These are phyloP conservation scores for Acanthamoeba triangularis DNA, from an alignment of 208 protist species.

Conservation along the genomic window DNA sequence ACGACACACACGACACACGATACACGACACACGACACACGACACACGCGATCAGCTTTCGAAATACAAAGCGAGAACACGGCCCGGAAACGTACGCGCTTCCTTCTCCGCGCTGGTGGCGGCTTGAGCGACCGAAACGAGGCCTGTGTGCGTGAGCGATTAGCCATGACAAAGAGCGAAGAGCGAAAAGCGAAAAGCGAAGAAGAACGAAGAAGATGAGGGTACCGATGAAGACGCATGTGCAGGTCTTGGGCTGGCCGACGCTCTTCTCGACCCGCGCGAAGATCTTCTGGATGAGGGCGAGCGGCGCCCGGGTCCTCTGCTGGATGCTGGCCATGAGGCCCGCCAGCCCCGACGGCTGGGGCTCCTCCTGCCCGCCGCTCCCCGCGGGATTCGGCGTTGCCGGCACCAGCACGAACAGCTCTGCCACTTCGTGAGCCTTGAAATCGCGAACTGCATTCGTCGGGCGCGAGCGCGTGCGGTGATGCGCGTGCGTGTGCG, in stretches of 20 bases:
- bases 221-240: conserved; percentile 2
- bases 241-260: neutral
- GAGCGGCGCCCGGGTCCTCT: neutral
- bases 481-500: too few species aligned
- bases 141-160: neutral
- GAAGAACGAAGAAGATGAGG: neutral
- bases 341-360: neutral
- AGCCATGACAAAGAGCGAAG: neutral
- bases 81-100: neutral
- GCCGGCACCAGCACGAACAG: neutral
- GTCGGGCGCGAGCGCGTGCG: neutral
- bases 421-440: neutral
- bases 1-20: too few species aligned
- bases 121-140: neutral
- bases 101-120: neutral
- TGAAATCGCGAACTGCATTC: neutral
- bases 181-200: neutral
- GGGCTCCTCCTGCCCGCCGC: neutral
- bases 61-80: too few species aligned
- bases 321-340: neutral
- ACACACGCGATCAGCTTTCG: too few species aligned
- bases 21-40: too few species aligned
- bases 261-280: neutral
- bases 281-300: neutral
- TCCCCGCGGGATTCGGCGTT: neutral